Evolutionary conservation across 2,329 filamentous ascomycete genomes (phyloP).

Genomic region (Penicillium digitatum): DNA sequence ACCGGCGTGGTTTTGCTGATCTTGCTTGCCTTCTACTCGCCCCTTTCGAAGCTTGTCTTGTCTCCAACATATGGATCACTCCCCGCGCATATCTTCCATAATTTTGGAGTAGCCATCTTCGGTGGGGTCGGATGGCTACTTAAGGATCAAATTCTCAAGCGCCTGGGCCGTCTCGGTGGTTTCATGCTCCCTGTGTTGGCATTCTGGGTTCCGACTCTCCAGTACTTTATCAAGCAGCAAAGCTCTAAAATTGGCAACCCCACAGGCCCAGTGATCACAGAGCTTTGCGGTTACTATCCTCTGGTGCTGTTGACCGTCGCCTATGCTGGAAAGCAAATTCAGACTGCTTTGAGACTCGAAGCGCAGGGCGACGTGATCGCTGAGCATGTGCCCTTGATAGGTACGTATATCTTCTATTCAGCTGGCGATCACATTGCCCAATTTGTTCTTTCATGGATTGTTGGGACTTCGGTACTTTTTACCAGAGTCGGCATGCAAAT

Average conservation of each 20-base stretch:
- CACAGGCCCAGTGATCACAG: slow-evolving; percentile 71
- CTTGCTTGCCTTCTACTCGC: slow-evolving; percentile 41
- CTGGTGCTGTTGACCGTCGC: slow-evolving; percentile 62
- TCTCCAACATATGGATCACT: slow-evolving; percentile 87
- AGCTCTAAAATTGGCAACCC: slow-evolving; percentile 64
- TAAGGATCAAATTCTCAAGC: slow-evolving; percentile 53
- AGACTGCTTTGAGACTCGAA: slow-evolving; percentile 54
- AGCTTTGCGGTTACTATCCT: slow-evolving; percentile 68
- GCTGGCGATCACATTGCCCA: slow-evolving; percentile 42
- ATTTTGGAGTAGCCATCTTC: slow-evolving; percentile 60
- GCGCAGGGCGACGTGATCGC: slow-evolving; percentile 54
- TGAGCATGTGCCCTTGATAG: slow-evolving; percentile 63
- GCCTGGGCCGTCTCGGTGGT: slow-evolving; percentile 46
- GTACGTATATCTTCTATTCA: slow-evolving; percentile 63
- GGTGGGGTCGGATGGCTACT: slow-evolving; percentile 69
- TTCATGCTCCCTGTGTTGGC: slow-evolving; percentile 68
- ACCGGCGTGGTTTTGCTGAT: slow-evolving; percentile 34
- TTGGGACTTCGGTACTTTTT: slow-evolving; percentile 61
- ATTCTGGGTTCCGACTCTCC: slow-evolving; percentile 67
- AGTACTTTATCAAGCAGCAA: slow-evolving; percentile 65
- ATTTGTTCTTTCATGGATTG: slow-evolving; percentile 44
- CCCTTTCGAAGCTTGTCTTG: slow-evolving; percentile 60
- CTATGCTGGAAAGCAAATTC: slow-evolving; percentile 61
- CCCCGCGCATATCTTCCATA: slow-evolving; percentile 69
- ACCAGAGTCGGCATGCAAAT: slow-evolving; percentile 71